Evolutionary conservation across 106 monocot species (phyloP), one percentile per base, ranked within the genome.

Genomic region (Xerophyta viscosa): DNA sequence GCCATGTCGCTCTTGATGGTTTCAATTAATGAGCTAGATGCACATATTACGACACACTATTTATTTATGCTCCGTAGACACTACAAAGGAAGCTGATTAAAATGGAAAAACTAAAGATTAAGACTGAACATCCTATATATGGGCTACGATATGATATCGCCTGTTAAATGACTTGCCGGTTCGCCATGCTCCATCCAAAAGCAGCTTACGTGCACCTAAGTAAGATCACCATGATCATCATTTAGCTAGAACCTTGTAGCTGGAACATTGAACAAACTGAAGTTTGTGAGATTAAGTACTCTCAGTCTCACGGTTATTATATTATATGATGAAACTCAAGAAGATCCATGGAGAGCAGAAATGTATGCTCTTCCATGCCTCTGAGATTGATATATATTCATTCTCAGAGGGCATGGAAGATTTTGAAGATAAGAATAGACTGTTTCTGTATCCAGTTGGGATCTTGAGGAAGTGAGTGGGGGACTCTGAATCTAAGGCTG

Each of bases 301-400:
- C n/a, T n/a, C n/a, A n/a, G n/a, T n/a, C n/a, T n/a, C n/a, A n/a
- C n/a, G n/a, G n/a, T n/a, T n/a, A n/a, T n/a, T n/a, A n/a, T n/a
- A n/a, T n/a, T n/a, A n/a, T n/a, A n/a, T n/a, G n/a, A n/a, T n/a
- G n/a, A n/a, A n/a, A 11, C 33, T 36, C 6, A 12, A 39, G 39
- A 39, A 15, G 39, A 39, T 39, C 39, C 1, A 39, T 39, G 3
- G 39, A 39, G 10, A 39, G 39, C 6, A 39, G n/a, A n/a, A n/a
- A n/a, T n/a, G n/a, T n/a, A 39, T 39, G 39, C 39, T 39, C 39
- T 39, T 39, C 6, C 39, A 39, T 39, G 39, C 39, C 33, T 36
- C 33, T 36, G 33, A 36, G 11, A 12, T 15, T 39, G 2, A 3
- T n/a, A n/a, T n/a, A n/a, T n/a, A n/a, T n/a, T n/a, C n/a, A n/a